These are phyloP conservation scores for Salix viminalis DNA, from an alignment of 345 rosid genomes.

Conservation along the genomic window DNA sequence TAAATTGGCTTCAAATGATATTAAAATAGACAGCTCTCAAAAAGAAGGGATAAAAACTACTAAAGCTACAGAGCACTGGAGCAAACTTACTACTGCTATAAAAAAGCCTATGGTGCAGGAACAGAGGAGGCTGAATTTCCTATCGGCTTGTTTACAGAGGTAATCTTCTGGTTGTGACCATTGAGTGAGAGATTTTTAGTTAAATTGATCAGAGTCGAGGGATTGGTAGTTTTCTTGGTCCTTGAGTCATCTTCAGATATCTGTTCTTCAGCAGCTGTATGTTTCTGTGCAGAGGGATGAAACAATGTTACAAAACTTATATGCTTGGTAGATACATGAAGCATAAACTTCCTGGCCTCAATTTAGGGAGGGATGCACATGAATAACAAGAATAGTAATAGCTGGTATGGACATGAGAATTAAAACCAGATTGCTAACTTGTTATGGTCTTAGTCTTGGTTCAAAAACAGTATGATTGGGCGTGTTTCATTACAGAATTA, in stretches of 20 bases:
- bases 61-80: not conserved
- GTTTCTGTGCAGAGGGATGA: slow-evolving; percentile 24
- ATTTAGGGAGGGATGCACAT: not conserved
- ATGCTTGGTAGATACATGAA: not conserved
- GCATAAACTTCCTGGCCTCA: not conserved
- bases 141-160: slow-evolving; percentile 21
- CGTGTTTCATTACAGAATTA: not conserved
- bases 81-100: not conserved
- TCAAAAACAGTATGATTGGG: not conserved
- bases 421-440: not conserved
- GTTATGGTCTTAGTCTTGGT: not conserved
- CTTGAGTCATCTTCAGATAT: slow-evolving; percentile 25
- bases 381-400: not conserved
- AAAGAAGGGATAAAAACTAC: not conserved
- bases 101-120: slow-evolving; percentile 21
- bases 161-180: slow-evolving; percentile 23
- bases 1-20: too few species aligned
- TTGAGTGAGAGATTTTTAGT: slow-evolving; percentile 56
- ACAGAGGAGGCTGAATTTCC: slow-evolving; percentile 13
- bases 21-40: not conserved
- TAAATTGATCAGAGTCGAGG: slow-evolving; percentile 38
- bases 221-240: slow-evolving; percentile 21
- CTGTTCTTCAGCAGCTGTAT: slow-evolving; percentile 20
- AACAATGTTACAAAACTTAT: not conserved
- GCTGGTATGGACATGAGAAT: not conserved